These are phyloP conservation scores for Pseudogymnoascus sp. DNA, from an alignment of 2,329 filamentous ascomycete genomes.

Conservation along the genomic window DNA sequence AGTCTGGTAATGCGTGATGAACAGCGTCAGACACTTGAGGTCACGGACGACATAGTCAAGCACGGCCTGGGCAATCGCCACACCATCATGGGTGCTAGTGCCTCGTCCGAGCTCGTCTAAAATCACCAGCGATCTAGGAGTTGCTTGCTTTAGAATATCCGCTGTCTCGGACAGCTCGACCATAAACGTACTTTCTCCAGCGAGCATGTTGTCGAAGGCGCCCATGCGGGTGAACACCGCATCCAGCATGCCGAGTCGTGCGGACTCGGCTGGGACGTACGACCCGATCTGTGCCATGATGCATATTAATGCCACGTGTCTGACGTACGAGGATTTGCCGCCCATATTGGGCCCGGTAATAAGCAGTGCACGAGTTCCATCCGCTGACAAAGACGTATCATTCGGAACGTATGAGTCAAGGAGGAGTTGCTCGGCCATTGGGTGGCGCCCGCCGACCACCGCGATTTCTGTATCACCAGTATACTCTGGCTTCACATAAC, in stretches of 20 bases:
- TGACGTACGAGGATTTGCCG: slow-evolving; percentile 95
- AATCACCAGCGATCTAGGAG: slow-evolving; percentile 76
- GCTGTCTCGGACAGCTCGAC: slow-evolving; percentile 91
- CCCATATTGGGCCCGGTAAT: slow-evolving; percentile 99
- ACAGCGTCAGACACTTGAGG: slow-evolving; percentile 71
- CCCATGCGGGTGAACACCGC: slow-evolving; percentile 93
- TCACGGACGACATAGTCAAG: slow-evolving; percentile 75
- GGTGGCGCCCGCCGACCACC: slow-evolving; percentile 73
- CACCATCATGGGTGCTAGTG: slow-evolving; percentile 90
- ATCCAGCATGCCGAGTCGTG: slow-evolving; percentile 74
- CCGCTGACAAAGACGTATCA: slow-evolving; percentile 63
- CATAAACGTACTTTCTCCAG: slow-evolving; percentile 95
- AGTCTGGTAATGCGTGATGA: slow-evolving; percentile 96
- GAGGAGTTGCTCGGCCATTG: slow-evolving; percentile 89
- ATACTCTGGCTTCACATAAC: slow-evolving; percentile 73
- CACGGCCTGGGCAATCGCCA: slow-evolving; percentile 90
- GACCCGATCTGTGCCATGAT: slow-evolving; percentile 94
- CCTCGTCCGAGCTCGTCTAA: slow-evolving; percentile 92
- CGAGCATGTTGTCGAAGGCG: slow-evolving; percentile 91
- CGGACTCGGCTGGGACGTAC: slow-evolving; percentile 75
- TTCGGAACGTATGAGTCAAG: slow-evolving; percentile 88
- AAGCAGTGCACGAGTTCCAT: slow-evolving; percentile 52
- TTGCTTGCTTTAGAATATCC: slow-evolving; percentile 83
- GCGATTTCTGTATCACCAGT: slow-evolving; percentile 58
- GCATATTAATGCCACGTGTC: slow-evolving; percentile 80